phyloP scores from a whole-genome alignment of 2,329 filamentous ascomycete genomes.

The Verticillium albo-atrum region DNA sequence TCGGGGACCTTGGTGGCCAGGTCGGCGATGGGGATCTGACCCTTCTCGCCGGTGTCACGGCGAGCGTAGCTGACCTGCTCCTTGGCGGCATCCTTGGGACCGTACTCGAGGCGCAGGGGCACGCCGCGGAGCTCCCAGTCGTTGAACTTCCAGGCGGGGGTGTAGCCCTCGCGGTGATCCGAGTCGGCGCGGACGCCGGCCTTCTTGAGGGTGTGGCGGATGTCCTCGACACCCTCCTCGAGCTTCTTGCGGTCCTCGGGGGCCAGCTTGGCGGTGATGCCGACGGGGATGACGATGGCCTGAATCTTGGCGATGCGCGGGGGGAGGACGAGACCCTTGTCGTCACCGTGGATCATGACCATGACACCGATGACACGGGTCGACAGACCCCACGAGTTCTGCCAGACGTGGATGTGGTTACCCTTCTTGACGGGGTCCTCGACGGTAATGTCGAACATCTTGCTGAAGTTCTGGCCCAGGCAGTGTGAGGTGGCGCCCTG shows the following conservation, averaged over 20 bases:
- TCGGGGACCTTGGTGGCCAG: constrained; percentile 69
- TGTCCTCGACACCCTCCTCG: constrained; percentile 67
- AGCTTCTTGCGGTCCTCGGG: constrained; percentile 75
- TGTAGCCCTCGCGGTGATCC: constrained; percentile 86
- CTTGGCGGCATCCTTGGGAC: constrained; percentile 87
- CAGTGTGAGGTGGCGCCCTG: constrained; percentile 94
- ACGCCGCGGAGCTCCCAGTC: constrained; percentile 98
- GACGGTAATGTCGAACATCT: constrained; percentile 98
- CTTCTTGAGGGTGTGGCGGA: constrained; percentile 65
- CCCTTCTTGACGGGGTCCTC: constrained; percentile 85
- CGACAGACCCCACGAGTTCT: constrained; percentile 98
- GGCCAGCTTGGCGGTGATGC: constrained; percentile 82
- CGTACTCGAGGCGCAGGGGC: constrained; percentile 90
- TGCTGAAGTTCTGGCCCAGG: constrained; percentile 95
- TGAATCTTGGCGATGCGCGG: constrained; percentile 86
- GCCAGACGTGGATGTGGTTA: constrained; percentile 83
- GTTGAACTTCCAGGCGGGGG: constrained; percentile 97
- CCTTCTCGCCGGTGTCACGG: constrained; percentile 83
- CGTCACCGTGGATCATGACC: constrained; percentile 96
- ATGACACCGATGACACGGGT: constrained; percentile 97
- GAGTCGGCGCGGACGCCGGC: constrained; percentile 73
- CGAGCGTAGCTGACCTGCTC: constrained; percentile 80
- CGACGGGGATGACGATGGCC: constrained; percentile 84
- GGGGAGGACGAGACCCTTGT: constrained; percentile 91
- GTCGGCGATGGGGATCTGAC: constrained; percentile 70